Evolutionary conservation across 305 asterid species (phyloP).

Genomic region (Coffea humblotiana): DNA sequence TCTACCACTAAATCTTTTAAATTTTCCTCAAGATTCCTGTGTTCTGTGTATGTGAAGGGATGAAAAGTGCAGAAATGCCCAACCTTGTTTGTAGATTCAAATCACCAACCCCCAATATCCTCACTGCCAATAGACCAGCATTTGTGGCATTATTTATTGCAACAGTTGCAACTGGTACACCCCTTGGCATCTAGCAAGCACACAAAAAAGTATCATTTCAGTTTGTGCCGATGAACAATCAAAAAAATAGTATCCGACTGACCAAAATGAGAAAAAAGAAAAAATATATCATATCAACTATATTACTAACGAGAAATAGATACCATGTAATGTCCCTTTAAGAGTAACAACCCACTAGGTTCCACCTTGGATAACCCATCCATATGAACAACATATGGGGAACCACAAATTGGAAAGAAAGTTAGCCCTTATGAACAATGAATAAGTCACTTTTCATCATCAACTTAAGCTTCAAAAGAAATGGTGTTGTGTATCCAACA

Average conservation of each 20-base stretch:
- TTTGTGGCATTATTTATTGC: conserved; percentile 91
- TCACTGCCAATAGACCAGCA: conserved; percentile 85
- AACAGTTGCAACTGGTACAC: conserved; percentile 93
- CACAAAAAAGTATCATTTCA: not conserved
- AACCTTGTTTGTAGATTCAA: conserved; percentile 73
- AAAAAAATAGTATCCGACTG: not conserved
- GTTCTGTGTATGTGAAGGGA: not conserved
- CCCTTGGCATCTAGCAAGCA: conserved; percentile 81
- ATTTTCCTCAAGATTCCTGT: not conserved
- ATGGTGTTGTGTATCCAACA: not conserved
- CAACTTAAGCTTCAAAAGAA: not conserved
- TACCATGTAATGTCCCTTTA: not conserved
- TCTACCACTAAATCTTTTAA: not conserved
- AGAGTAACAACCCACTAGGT: not conserved
- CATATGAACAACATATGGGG: not conserved
- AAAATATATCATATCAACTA: no score
- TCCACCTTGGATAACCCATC: not conserved
- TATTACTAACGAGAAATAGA: no score
- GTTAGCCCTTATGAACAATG: not conserved
- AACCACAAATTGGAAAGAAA: not conserved
- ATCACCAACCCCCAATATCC: conserved; percentile 79
- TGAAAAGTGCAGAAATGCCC: conserved; percentile 4
- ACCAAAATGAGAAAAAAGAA: not conserved
- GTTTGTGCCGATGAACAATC: not conserved
- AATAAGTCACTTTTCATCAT: not conserved